These are phyloP conservation scores for Zygotorulaspora danielsina DNA, from an alignment of 805 yeast genomes.

Conservation along the genomic window DNA sequence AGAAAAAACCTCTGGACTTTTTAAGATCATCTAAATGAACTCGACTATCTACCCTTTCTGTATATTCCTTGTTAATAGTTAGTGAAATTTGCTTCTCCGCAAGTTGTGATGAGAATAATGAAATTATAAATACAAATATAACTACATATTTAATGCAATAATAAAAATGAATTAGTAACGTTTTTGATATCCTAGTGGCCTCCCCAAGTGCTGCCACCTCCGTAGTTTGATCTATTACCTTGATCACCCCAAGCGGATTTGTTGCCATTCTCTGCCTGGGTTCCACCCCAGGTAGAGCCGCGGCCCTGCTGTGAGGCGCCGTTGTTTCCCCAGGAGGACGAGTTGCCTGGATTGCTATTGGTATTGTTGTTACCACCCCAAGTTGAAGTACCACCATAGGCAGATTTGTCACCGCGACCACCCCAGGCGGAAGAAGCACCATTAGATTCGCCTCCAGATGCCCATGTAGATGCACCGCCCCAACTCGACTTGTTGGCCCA, in stretches of 20 bases:
- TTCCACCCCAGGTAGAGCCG: conserved; percentile 42
- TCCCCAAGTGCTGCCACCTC: conserved; percentile 36
- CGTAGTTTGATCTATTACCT: conserved; percentile 26
- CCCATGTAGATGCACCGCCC: conserved; percentile 50
- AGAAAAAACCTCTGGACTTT: conserved; percentile 46
- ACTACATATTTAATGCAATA: conserved; percentile 5
- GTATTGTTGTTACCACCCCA: conserved; percentile 35
- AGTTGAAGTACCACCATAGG: conserved; percentile 42
- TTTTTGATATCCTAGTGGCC: conserved; percentile 14
- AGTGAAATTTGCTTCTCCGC: neutral
- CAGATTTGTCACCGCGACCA: conserved; percentile 38
- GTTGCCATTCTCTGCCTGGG: conserved; percentile 31
- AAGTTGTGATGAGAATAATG: conserved; percentile 3
- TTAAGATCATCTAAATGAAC: conserved; percentile 34
- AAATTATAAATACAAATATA: conserved; percentile 6
- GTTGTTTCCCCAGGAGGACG: conserved; percentile 41
- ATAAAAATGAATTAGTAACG: conserved; percentile 2
- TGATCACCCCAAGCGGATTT: conserved; percentile 40
- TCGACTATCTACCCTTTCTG: neutral
- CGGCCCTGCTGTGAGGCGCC: conserved; percentile 36
- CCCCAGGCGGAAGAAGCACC: conserved; percentile 47
- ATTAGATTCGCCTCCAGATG: conserved; percentile 36
- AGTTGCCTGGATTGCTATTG: conserved; percentile 35
- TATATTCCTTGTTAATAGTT: conserved; percentile 9
- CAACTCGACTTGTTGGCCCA: conserved; percentile 38